phyloP scores from a whole-genome alignment of 2,329 filamentous ascomycete genomes.

The Parascedosporium putredinis region DNA sequence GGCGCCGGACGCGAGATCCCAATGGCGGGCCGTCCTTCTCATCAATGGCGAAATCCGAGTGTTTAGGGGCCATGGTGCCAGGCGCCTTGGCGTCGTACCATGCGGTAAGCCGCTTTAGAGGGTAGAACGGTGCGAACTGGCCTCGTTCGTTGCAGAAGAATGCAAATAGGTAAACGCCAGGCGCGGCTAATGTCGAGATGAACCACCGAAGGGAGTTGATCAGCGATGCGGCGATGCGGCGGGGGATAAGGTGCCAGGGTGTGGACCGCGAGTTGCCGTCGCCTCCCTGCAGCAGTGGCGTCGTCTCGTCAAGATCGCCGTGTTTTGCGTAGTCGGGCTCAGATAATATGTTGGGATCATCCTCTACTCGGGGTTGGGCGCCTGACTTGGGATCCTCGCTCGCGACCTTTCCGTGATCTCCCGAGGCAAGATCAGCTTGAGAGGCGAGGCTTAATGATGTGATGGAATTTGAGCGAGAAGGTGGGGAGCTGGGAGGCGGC shows the following conservation, averaged over 20 bases:
- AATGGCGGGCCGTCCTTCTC: constrained; percentile 19
- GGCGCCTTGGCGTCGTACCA: constrained; percentile 28
- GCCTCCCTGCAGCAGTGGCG: constrained; percentile 48
- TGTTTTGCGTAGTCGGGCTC: constrained; percentile 27
- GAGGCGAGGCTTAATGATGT: constrained; percentile 39
- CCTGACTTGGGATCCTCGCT: not conserved
- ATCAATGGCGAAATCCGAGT: constrained; percentile 5
- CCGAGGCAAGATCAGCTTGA: constrained; percentile 19
- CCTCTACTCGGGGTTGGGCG: constrained; percentile 16
- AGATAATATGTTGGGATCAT: constrained; percentile 24
- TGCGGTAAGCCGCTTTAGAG: constrained; percentile 55
- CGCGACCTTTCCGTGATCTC: constrained; percentile 10
- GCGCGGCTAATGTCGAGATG: constrained; percentile 66
- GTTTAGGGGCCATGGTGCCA: constrained; percentile 26
- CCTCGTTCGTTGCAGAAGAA: constrained; percentile 76
- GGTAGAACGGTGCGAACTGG: constrained; percentile 66
- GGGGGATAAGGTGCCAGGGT: constrained; percentile 48
- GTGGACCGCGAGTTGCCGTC: constrained; percentile 14
- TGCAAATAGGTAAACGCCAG: constrained; percentile 71
- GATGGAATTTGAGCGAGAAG: constrained; percentile 52
- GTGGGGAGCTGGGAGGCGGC: constrained; percentile 43
- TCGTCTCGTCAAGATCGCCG: constrained; percentile 46
- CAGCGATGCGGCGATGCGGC: constrained; percentile 60
- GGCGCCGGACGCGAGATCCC: constrained; percentile 9
- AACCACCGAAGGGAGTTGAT: constrained; percentile 70